phyloP scores from a whole-genome alignment of 768 basidiomycete species.

The Rhodotorula taiwanensis region DNA sequence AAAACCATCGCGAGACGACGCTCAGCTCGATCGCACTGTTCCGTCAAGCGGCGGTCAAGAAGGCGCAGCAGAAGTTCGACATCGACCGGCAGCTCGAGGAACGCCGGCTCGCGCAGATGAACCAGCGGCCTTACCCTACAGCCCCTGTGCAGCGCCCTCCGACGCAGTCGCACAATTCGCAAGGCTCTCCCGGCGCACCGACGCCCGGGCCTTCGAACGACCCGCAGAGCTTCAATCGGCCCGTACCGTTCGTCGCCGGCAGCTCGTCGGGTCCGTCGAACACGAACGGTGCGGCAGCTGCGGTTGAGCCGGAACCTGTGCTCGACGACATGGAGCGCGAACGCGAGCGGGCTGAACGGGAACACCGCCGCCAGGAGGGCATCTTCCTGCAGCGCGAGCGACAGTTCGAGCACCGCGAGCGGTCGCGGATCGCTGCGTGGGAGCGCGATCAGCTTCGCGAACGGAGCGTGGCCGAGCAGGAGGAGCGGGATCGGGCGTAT shows the following conservation, averaged over 20 bases:
- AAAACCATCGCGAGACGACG: constrained; percentile 79
- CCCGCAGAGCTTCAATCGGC: constrained; percentile 68
- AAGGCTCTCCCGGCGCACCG: constrained; percentile 7
- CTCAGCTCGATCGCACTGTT: constrained; percentile 96
- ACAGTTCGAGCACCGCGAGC: constrained; percentile 84
- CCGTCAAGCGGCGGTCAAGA: constrained; percentile 83
- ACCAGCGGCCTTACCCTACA: constrained; percentile 51
- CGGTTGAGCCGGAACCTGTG: constrained; percentile 39
- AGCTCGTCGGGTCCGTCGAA: not conserved
- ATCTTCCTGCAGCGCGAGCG: constrained; percentile 83
- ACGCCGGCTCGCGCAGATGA: constrained; percentile 45
- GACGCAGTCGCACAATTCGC: no score
- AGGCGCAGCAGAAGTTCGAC: constrained; percentile 68
- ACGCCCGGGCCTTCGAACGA: constrained; percentile 46
- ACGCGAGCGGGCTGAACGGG: constrained; percentile 69
- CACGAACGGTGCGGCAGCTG: not conserved
- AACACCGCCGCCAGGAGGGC: constrained; percentile 71
- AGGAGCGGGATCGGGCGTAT: constrained; percentile 60
- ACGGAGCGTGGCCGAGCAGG: constrained; percentile 62
- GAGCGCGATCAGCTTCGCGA: constrained; percentile 47
- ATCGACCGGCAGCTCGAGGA: constrained; percentile 53
- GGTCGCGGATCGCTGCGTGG: constrained; percentile 58
- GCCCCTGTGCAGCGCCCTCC: no score
- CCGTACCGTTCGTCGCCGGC: constrained; percentile 67
- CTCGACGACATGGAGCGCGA: constrained; percentile 69